These are phyloP conservation scores for Cutaneotrichosporon cavernicola DNA, from an alignment of 1,284 basidiomycete species.

Conservation along the genomic window DNA sequence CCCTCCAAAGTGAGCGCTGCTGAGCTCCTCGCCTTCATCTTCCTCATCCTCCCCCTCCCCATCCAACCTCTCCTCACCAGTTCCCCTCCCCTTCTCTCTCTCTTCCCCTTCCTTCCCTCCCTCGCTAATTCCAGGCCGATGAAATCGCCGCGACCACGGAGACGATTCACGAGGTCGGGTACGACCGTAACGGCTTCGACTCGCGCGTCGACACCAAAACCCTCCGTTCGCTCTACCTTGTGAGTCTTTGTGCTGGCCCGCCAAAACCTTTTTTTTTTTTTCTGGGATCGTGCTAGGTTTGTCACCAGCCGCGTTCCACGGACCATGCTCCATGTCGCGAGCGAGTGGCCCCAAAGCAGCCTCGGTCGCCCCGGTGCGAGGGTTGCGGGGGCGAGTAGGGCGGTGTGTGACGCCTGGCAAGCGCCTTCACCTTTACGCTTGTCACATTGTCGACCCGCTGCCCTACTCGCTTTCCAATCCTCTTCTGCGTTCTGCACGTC, in stretches of 20 bases:
- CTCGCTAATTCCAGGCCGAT: constrained; percentile 4
- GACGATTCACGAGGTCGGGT: constrained; percentile 60
- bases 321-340: background rate
- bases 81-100: background rate
- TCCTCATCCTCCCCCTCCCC: background rate
- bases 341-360: background rate
- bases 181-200: constrained; percentile 81
- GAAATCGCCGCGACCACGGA: constrained; percentile 4
- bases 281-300: background rate
- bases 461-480: background rate
- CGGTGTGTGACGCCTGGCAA: background rate
- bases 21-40: background rate
- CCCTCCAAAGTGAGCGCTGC: too few relatives aligned
- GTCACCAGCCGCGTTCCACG: background rate
- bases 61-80: background rate
- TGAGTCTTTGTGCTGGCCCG: constrained; percentile 54
- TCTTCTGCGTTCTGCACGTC: too few relatives aligned
- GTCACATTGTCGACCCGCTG: too few relatives aligned
- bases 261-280: background rate
- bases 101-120: background rate
- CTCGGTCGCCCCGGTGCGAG: background rate
- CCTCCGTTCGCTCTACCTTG: constrained; percentile 80
- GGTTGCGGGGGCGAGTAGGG: background rate
- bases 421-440: too few relatives aligned
- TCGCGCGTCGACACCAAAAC: constrained; percentile 73